These are phyloP conservation scores for Quercus mongolica DNA, from an alignment of 306 rosid genomes.

Conservation along the genomic window DNA sequence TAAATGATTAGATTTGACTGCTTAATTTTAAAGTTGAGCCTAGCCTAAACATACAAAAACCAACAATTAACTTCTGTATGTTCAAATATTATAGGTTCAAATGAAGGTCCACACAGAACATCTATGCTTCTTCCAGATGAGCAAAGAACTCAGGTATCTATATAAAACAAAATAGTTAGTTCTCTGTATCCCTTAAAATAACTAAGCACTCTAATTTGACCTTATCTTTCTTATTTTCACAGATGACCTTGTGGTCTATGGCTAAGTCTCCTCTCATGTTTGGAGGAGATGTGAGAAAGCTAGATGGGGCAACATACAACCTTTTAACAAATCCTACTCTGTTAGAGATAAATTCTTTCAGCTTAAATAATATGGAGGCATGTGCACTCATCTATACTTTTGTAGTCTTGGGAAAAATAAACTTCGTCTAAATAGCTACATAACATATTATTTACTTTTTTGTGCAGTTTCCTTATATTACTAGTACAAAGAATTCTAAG, in stretches of 20 bases:
- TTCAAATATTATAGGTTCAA: slow-evolving; percentile 47
- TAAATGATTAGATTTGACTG: slow-evolving; percentile 11
- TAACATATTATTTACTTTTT: slow-evolving; percentile 10
- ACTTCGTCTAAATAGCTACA: slow-evolving; percentile 1
- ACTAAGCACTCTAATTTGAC: slow-evolving; percentile 7
- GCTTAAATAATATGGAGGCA: slow-evolving; percentile 83
- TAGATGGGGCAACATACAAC: slow-evolving; percentile 42
- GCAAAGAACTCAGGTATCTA: slow-evolving; percentile 78
- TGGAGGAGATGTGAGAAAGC: slow-evolving; percentile 88
- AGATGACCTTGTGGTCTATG: slow-evolving; percentile 91
- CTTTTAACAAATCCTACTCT: slow-evolving; percentile 67
- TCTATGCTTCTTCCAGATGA: slow-evolving; percentile 50
- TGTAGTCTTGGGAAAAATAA: neutral
- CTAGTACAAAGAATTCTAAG: slow-evolving; percentile 22
- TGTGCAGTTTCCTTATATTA: slow-evolving; percentile 63
- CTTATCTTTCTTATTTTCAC: slow-evolving; percentile 20
- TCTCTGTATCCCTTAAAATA: neutral
- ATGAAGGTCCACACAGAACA: slow-evolving; percentile 79
- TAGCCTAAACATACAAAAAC: slow-evolving; percentile 1
- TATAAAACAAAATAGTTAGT: slow-evolving; percentile 5
- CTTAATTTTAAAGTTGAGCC: slow-evolving; percentile 25
- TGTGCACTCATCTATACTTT: slow-evolving; percentile 24
- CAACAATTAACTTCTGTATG: neutral
- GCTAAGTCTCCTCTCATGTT: slow-evolving; percentile 96
- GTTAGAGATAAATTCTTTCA: slow-evolving; percentile 70